These are phyloP conservation scores for Diphasiastrum complanatum DNA, from an alignment of 83 land plant genomes.

Conservation along the genomic window DNA sequence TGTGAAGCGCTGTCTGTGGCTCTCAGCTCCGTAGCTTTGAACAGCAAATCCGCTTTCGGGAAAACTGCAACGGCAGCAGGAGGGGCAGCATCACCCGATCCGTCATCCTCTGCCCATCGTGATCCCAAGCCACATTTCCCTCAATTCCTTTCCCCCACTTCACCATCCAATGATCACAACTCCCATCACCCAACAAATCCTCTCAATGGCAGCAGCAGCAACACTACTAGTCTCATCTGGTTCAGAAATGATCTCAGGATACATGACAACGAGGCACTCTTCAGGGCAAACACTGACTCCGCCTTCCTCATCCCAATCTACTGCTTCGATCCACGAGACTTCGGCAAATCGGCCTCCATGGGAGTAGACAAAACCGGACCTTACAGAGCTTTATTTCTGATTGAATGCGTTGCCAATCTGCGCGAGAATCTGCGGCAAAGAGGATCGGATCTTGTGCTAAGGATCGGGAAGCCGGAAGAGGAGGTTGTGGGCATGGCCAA, in stretches of 20 bases:
- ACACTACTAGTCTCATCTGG: no score
- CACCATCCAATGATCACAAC: no score
- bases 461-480: slow-evolving; percentile 10
- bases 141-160: no score
- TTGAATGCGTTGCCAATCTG: slow-evolving; percentile 10
- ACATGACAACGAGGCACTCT: slow-evolving; percentile 10
- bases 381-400: slow-evolving; percentile 5
- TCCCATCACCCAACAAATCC: no score
- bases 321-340: slow-evolving; percentile 12
- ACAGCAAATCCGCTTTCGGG: no score
- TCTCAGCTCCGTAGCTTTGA: no score
- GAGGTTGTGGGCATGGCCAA: slow-evolving; percentile 1
- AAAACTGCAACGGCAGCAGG: no score
- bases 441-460: slow-evolving; percentile 8
- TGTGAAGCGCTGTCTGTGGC: no score
- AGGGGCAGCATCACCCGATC: no score
- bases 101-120: no score
- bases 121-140: no score
- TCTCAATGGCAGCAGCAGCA: no score
- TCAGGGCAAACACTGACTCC: slow-evolving; percentile 1
- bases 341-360: slow-evolving; percentile 3
- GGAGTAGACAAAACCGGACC: slow-evolving; percentile 12
- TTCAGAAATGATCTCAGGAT: slow-evolving; percentile 11
- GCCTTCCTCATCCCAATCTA: slow-evolving; percentile 2
- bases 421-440: slow-evolving; percentile 1